Percentiles rank a stretch among this genome's conserved stretches.
Evolutionary conservation across 2,329 filamentous ascomycete genomes (phyloP).

Genomic region (Decorospora gaudefroyi): DNA sequence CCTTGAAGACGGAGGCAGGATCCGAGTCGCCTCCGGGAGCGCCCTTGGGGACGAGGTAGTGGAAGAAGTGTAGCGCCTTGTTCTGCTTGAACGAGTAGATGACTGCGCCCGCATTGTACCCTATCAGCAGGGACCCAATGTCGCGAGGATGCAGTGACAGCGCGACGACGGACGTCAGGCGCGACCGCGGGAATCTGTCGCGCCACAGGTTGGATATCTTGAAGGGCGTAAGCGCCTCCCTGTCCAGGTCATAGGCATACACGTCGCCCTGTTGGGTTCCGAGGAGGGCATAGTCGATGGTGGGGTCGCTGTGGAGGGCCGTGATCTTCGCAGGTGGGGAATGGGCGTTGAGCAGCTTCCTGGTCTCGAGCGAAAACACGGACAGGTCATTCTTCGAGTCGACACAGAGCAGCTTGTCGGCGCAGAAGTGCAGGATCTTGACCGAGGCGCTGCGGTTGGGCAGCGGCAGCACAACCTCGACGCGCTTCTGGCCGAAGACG

Average conservation of each 20-base stretch:
- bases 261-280: constrained; percentile 83
- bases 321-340: constrained; percentile 77
- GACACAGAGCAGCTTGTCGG: constrained; percentile 80
- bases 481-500: constrained; percentile 79
- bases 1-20: constrained; percentile 62
- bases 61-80: constrained; percentile 74
- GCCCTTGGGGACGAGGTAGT: constrained; percentile 79
- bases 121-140: constrained; percentile 86
- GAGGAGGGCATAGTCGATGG: constrained; percentile 90
- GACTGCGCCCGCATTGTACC: constrained; percentile 85
- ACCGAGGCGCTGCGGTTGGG: constrained; percentile 71
- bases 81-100: constrained; percentile 96
- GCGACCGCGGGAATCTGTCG: constrained; percentile 69
- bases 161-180: constrained; percentile 69
- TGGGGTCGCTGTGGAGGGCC: constrained; percentile 78
- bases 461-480: constrained; percentile 74
- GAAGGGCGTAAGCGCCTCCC: constrained; percentile 75
- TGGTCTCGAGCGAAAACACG: constrained; percentile 78
- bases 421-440: constrained; percentile 78
- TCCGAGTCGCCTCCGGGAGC: constrained; percentile 79
- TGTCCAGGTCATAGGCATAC: constrained; percentile 89
- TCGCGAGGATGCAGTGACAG: constrained; percentile 88
- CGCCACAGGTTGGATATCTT: constrained; percentile 87
- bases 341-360: constrained; percentile 68
- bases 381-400: constrained; percentile 84